phyloP scores from a whole-genome alignment of 1,284 basidiomycete species.

The Apiotrichum domesticum region DNA sequence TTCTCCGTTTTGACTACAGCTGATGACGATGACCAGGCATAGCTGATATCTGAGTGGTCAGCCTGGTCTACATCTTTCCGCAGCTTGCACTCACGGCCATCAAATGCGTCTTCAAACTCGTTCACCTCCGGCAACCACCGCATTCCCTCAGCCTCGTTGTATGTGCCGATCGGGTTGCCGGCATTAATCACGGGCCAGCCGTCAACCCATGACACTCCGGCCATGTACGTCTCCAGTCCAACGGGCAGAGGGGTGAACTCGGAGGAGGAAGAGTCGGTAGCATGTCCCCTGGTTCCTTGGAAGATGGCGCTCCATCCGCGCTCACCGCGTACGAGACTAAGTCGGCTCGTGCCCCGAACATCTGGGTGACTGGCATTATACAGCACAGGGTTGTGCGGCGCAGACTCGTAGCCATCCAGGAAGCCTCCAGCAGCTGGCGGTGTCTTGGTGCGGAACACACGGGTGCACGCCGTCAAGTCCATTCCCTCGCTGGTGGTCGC shows the following conservation, averaged over 20 bases:
- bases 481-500: constrained; percentile 2
- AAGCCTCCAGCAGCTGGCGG: background rate
- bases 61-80: background rate
- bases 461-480: constrained; percentile 5
- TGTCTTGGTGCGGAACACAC: constrained; percentile 11
- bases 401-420: background rate
- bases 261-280: too few species aligned
- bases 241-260: constrained; percentile 6
- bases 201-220: constrained; percentile 21
- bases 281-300: background rate
- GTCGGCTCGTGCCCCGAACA: background rate
- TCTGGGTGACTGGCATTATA: constrained; percentile 1
- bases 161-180: constrained; percentile 3
- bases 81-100: background rate
- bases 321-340: constrained; percentile 1
- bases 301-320: constrained; percentile 3
- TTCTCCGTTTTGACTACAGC: too few species aligned
- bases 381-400: constrained; percentile 17
- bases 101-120: background rate
- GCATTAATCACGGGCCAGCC: constrained; percentile 25
- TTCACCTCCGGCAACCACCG: constrained; percentile 1
- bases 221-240: constrained; percentile 24
- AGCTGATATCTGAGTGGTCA: background rate
- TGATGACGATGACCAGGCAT: background rate
- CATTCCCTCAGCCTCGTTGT: constrained; percentile 2